Evolutionary conservation across 371 early-diverging fungal species (phyloP), one percentile per base, ranked within the genome.

Genomic region (Chytridium lagenaria): DNA sequence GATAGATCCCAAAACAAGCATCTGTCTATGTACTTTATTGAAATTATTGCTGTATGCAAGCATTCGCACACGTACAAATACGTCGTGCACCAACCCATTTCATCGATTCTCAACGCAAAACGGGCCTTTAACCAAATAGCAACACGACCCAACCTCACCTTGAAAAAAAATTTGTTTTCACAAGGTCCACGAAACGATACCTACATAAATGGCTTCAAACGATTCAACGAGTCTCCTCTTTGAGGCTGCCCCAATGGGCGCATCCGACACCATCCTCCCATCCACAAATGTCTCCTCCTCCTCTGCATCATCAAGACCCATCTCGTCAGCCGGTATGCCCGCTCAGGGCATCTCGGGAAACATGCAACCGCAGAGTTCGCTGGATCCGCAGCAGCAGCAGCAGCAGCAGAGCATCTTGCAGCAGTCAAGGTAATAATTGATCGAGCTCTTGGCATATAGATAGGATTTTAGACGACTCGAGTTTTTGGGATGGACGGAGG

Each of bases 241-340:
- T 55, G 76, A 76, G 38, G 61, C 76, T 15, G 71, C 71, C 31
- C 71, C 76, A 2, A 76, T 76, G 76, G 76, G 76, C 65, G 28
- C 63, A 10, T 44, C 70, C 31, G 68, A 68, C 19, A 26, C 34
- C 52, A 40, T 51, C 52, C 49, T n/a, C 5, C 57, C 67, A 7
- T 23, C 23, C 38, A 59, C 2, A 3, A 19, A 22, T 49, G 3
- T 2, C 38, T n/a, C n/a, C n/a, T n/a, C n/a, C n/a, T n/a, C n/a
- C n/a, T n/a, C n/a, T n/a, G 33, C 63, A 39, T 16, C 38, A 3
- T 68, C 68, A 23, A 2, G 7, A 44, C 16, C 68, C 30, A 22
- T n/a, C n/a, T 15, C 68, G 2, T 64, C 74, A 1, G n/a, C 63
- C 2, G 23, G 26, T 10, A 10, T 30, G 1, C 39, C 59, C n/a